These are phyloP conservation scores for Colletotrichum shisoi DNA, from an alignment of 2,329 filamentous ascomycete genomes.

Conservation along the genomic window DNA sequence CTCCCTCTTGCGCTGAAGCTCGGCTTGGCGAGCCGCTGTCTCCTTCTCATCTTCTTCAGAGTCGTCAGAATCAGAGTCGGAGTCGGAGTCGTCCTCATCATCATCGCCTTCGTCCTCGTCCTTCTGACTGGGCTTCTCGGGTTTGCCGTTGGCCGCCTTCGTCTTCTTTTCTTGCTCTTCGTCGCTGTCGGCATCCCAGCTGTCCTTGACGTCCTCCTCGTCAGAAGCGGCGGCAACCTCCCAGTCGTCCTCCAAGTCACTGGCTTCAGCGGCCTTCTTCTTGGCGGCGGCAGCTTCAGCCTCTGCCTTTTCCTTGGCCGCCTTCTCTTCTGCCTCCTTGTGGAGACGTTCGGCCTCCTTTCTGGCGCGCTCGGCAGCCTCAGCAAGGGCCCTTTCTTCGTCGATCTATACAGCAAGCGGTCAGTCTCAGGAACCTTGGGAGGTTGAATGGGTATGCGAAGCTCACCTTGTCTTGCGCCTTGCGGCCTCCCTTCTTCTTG, in stretches of 20 bases:
- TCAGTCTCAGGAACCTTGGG: neutral
- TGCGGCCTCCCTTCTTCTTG: constrained; percentile 71
- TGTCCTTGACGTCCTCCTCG: constrained; percentile 84
- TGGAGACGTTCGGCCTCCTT: constrained; percentile 72
- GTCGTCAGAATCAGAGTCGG: constrained; percentile 55
- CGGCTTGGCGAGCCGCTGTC: constrained; percentile 75
- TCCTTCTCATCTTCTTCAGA: constrained; percentile 71
- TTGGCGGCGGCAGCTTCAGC: constrained; percentile 63
- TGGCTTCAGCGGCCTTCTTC: constrained; percentile 62
- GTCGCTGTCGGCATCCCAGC: constrained; percentile 88
- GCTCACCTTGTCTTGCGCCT: constrained; percentile 63
- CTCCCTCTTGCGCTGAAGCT: constrained; percentile 82
- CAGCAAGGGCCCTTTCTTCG: constrained; percentile 79
- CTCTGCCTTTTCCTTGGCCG: constrained; percentile 64
- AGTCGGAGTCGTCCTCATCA: constrained; percentile 59
- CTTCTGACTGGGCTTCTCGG: constrained; percentile 43
- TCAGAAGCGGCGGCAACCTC: constrained; percentile 81
- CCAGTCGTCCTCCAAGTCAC: constrained; percentile 83
- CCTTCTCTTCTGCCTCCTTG: constrained; percentile 69
- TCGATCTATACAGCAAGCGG: constrained; percentile 60
- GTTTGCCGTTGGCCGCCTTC: constrained; percentile 43
- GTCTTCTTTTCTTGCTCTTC: constrained; percentile 65
- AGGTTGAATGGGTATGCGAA: neutral
- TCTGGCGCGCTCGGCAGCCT: constrained; percentile 76
- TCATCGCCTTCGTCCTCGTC: constrained; percentile 59